A percentile compares a stretch with the other conserved stretches of the same genome.
phyloP scores from a whole-genome alignment of 2,329 filamentous ascomycete genomes.

The Calonectria montana region DNA sequence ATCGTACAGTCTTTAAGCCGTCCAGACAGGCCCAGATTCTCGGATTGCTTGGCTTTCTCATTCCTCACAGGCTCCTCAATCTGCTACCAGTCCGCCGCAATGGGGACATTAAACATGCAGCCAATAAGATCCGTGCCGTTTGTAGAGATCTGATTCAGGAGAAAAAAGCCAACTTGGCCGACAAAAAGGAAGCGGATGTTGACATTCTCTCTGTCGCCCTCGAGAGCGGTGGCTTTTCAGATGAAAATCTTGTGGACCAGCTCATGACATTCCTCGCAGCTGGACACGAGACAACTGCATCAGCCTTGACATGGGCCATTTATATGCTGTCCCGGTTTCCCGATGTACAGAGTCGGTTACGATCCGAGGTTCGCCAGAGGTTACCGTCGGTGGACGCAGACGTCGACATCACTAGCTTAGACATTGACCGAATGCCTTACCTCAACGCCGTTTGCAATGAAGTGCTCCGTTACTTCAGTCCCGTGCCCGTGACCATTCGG shows the following conservation, averaged over 20 bases:
- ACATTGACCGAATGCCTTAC: conserved; percentile 81
- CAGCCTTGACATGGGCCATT: conserved; percentile 79
- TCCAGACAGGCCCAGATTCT: conserved; percentile 64
- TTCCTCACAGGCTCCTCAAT: conserved; percentile 71
- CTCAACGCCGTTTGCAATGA: conserved; percentile 84
- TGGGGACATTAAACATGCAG: conserved; percentile 67
- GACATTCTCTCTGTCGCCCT: conserved; percentile 88
- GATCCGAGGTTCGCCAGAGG: conserved; percentile 72
- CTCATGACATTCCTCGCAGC: conserved; percentile 91
- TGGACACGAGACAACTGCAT: conserved; percentile 83
- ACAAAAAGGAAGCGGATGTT: conserved; percentile 62
- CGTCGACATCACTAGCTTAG: conserved; percentile 51
- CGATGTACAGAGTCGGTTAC: conserved; percentile 73
- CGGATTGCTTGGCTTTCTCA: conserved; percentile 67
- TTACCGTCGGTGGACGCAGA: conserved; percentile 62
- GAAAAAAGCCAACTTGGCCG: conserved; percentile 69
- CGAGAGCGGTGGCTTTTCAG: conserved; percentile 78
- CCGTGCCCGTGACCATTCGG: conserved; percentile 78
- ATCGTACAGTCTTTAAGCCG: conserved; percentile 66
- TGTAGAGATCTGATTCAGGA: conserved; percentile 76
- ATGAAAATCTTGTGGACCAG: conserved; percentile 86
- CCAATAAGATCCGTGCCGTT: conserved; percentile 69
- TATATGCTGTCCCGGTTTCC: conserved; percentile 77
- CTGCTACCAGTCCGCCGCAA: conserved; percentile 79
- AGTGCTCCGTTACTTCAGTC: conserved; percentile 77